Base-by-base conservation (phyloP, 140 eudicot species). In the Stevia rebaudiana region DNA sequence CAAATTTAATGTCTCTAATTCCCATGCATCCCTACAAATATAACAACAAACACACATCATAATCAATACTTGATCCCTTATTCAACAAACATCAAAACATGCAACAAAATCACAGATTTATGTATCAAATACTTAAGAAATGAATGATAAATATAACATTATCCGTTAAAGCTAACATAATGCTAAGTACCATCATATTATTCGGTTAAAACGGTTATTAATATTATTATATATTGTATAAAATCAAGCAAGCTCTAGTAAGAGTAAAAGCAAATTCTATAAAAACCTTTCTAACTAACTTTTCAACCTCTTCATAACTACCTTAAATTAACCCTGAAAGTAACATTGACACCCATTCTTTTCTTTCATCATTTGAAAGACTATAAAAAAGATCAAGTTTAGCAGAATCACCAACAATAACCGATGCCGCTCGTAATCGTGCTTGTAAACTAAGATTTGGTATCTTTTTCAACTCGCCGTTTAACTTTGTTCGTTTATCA, bases 361-460 rank as follows among this genome's bases (percentile, higher is more conserved):
- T 76, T 49, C 82, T 71, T 61, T 80, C 81, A 55, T 80, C 82
- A 63, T 23, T 69, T 63, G 69, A 57, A 62, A 76, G 82, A 63
- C 85, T 76, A 62, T 54, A 80, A 33, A 80, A 80, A 56, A 76
- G 81, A 56, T 80, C 84, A 75, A 80, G 75, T 70, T 80, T 80
- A 16, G 81, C 68, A 52, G 72, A 74, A 68, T 78, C 83, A 73
- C 79, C 24, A 30, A 78, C 74, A 23, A 73, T 78, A 46, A 69
- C 44, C 19, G 81, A 75, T 33, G 84, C 81, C 15, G 81, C 79
- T 67, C 81, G 69, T 57, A 76, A 81, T 50, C 85, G 65, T 54
- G 73, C 81, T 62, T 76, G 81, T 68, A 76, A 42, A 43, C 79
- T 42, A 41, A 80, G 78, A 37, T 71, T 68, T 1, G 69, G 81